Percentiles rank a stretch among this genome's conserved stretches.
Conservation (phyloP, 2,329 filamentous ascomycete genomes). For the Trichoderma brevicompactum region DNA sequence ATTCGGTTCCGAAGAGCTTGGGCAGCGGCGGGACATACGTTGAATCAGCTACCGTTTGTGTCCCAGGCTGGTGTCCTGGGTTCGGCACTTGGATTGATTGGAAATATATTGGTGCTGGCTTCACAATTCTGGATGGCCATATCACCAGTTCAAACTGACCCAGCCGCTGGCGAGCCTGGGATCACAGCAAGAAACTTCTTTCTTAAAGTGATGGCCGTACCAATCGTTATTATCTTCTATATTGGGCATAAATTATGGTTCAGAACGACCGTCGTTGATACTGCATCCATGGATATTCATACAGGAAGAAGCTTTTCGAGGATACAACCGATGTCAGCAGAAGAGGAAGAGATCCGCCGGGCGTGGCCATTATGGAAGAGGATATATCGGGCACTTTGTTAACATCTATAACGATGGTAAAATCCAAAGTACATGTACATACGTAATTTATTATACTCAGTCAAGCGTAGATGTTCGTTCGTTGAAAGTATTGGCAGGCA, state of each 20-base stretch:
- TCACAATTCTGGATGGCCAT: slow-evolving; percentile 15
- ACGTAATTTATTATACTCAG: too few relatives aligned
- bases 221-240: slow-evolving; percentile 18
- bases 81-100: neutral
- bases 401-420: neutral
- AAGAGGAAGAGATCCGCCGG: slow-evolving; percentile 1
- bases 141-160: neutral
- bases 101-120: slow-evolving; percentile 6
- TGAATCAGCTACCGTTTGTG: slow-evolving; percentile 4
- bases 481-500: too few relatives aligned
- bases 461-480: too few relatives aligned
- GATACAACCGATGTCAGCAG: neutral
- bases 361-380: slow-evolving; percentile 23
- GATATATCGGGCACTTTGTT: slow-evolving; percentile 15
- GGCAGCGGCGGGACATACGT: neutral
- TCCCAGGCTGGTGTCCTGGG: slow-evolving; percentile 6
- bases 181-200: slow-evolving; percentile 16
- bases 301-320: slow-evolving; percentile 10
- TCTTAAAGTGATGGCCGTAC: slow-evolving; percentile 6
- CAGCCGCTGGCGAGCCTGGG: neutral
- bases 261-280: neutral
- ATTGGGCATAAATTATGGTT: slow-evolving; percentile 6
- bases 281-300: slow-evolving; percentile 3
- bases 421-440: neutral
- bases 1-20: slow-evolving; percentile 19